These are phyloP conservation scores for Aaosphaeria arxii DNA, from an alignment of 2,329 filamentous ascomycete species.

Conservation along the genomic window DNA sequence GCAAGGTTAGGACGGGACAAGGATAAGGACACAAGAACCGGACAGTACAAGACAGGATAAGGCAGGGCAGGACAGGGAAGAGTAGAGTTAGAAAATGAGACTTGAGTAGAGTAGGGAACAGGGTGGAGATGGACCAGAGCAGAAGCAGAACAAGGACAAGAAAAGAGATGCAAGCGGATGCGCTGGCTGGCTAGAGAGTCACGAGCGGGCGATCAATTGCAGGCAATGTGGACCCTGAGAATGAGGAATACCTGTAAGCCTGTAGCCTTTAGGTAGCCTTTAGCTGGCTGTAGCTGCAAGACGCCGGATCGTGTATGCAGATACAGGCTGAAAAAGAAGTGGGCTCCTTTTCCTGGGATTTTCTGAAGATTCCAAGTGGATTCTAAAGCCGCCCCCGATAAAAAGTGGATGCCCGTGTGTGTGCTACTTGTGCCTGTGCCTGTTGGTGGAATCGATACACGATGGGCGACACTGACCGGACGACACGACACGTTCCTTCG, in stretches of 20 bases:
- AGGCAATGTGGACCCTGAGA: neutral
- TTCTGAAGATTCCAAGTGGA: neutral
- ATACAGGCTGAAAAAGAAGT: too few relatives aligned
- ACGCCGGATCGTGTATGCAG: too few relatives aligned
- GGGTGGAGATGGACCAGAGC: neutral
- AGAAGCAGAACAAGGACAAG: neutral
- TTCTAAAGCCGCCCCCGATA: neutral
- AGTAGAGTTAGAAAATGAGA: neutral
- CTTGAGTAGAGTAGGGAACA: neutral
- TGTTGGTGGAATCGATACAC: neutral
- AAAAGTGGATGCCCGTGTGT: neutral
- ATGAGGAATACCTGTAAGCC: neutral
- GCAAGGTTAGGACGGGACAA: neutral
- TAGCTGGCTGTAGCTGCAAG: too few relatives aligned
- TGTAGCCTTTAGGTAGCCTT: too few relatives aligned
- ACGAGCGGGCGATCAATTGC: neutral
- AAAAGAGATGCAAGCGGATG: neutral
- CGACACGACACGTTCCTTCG: too few relatives aligned
- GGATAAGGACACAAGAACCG: neutral
- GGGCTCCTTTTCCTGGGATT: neutral
- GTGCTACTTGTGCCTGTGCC: neutral
- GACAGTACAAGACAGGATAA: neutral
- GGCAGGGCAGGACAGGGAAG: neutral
- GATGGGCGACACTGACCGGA: neutral
- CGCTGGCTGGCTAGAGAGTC: neutral